Evolutionary conservation across 345 rosid species (phyloP), one percentile per base, ranked within the genome.

Genomic region (Salix arbutifolia): DNA sequence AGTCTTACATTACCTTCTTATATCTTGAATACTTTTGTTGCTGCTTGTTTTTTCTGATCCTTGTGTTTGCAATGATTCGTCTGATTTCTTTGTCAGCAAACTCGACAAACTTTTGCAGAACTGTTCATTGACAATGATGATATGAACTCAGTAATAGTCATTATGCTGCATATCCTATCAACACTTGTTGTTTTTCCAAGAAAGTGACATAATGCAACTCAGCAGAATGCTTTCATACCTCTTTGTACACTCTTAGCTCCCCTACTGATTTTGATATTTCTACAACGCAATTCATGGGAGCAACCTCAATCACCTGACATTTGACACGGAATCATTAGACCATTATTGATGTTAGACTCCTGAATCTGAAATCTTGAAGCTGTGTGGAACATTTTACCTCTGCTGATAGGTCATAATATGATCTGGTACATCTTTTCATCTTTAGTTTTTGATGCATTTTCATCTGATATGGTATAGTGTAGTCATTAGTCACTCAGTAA

Each of bases 251-350:
- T 67, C 80, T 79, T 62, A 88, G 74, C 77, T 93, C 90, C 77
- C 94, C 97, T 66, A 88, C 90, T 40, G 96, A 85, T 86, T 91
- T 92, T 67, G 98, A 87, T 86, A 93, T 86, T 86, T 95, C 96
- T 48, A 95, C 81, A 14, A 91, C 94, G 74, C 99, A 95, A 80
- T 89, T 90, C 25, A 88, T 87, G 19, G 99, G 99, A 78, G 97
- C 85, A 73, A 91, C 97, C 76, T 86, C 92, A 3, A 90, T 90
- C 75, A 92, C 97, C 94, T 89, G 84, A 60, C 67, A 79, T 66
- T 70, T 68, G 66, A 17, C 31, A 68, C 11, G 38, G 0, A 23
- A 64, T 6, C 31, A 75, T 88, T 37, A 81, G 77, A 62, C 52
- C 66, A 4, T 64, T 60, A 58, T 21, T 35, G 53, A 48, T 48